Percentiles rank a stretch among this genome's conserved stretches.
phyloP scores from a whole-genome alignment of 371 early-diverging fungal species.

The Mortierella sp. region DNA sequence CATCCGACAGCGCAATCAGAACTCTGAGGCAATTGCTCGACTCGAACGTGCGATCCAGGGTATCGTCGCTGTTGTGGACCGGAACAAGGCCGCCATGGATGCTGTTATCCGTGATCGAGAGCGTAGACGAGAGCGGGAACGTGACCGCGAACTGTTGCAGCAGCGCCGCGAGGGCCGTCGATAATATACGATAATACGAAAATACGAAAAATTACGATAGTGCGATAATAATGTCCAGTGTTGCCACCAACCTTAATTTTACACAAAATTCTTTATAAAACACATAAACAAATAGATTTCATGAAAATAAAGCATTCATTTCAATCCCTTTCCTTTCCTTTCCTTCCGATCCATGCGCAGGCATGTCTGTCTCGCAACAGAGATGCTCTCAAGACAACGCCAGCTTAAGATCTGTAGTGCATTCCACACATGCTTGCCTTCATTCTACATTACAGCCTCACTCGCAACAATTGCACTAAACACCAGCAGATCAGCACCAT shows the following conservation, averaged over 20 bases:
- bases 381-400: constrained; percentile 3
- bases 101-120: constrained; percentile 51
- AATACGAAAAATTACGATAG: not conserved
- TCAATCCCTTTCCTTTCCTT: too few species aligned
- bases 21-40: constrained; percentile 29
- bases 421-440: constrained; percentile 11
- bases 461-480: constrained; percentile 1
- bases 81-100: constrained; percentile 54
- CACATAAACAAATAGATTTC: not conserved
- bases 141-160: constrained; percentile 26
- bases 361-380: not conserved
- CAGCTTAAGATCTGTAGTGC: constrained; percentile 15
- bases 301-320: not conserved
- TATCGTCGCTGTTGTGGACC: constrained; percentile 35
- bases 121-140: constrained; percentile 40
- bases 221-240: not conserved
- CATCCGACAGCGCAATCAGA: constrained; percentile 40
- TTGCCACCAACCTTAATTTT: not conserved
- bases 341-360: not conserved
- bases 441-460: constrained; percentile 22
- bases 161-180: constrained; percentile 19
- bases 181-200: not conserved
- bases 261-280: too few species aligned
- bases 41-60: constrained; percentile 35
- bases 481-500: not conserved